A percentile compares a stretch with the other conserved stretches of the same genome.
Evolutionary conservation across 2,329 filamentous ascomycete genomes (phyloP).

Genomic region (Herpomyces periplanetae): DNA sequence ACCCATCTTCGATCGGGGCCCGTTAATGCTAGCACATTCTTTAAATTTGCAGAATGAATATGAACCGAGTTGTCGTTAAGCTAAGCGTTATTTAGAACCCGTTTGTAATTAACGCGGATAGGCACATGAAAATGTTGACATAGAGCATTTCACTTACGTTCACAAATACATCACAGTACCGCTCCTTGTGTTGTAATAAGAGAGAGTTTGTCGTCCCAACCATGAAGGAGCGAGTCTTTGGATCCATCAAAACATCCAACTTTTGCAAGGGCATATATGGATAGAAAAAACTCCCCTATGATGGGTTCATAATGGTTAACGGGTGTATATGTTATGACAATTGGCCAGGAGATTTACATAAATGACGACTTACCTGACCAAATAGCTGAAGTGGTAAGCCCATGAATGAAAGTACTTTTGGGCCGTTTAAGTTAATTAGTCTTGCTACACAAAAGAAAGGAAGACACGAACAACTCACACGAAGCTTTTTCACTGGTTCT

Average conservation of each 20-base stretch:
- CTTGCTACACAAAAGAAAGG: neutral
- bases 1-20: constrained; percentile 79
- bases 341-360: neutral
- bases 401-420: constrained; percentile 45
- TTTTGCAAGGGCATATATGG: constrained; percentile 89
- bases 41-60: constrained; percentile 40
- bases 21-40: constrained; percentile 32
- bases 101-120: neutral
- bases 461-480: constrained; percentile 8
- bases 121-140: constrained; percentile 1
- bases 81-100: constrained; percentile 5
- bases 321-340: constrained; percentile 2
- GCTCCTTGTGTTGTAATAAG: constrained; percentile 63
- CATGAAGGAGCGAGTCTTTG: constrained; percentile 81
- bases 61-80: constrained; percentile 59
- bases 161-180: constrained; percentile 80
- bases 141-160: constrained; percentile 13
- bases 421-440: neutral
- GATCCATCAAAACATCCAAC: constrained; percentile 64
- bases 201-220: constrained; percentile 89
- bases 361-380: constrained; percentile 20
- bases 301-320: constrained; percentile 1
- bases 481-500: constrained; percentile 71
- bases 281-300: constrained; percentile 55
- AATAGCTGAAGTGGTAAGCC: constrained; percentile 79